Percentiles rank a stretch among this genome's conserved stretches.
These are phyloP conservation scores for Pezicula radicicola DNA, from an alignment of 2,329 filamentous ascomycete species.

Conservation along the genomic window DNA sequence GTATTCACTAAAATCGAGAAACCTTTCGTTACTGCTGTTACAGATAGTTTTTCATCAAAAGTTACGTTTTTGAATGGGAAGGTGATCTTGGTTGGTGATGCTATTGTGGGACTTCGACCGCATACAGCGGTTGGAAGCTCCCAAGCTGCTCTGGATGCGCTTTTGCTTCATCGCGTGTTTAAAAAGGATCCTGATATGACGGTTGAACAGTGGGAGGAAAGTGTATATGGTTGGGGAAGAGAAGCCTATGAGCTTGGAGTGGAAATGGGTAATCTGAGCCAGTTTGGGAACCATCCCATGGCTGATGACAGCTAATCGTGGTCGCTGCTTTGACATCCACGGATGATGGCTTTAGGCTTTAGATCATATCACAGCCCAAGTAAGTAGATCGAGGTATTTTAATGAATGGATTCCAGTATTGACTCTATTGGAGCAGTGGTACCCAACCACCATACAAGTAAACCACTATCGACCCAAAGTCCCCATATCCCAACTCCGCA, in stretches of 20 bases:
- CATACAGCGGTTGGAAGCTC: conserved; percentile 39
- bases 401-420: too few species aligned
- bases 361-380: too few species aligned
- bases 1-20: conserved; percentile 35
- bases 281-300: conserved; percentile 14
- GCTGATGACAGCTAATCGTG: neutral
- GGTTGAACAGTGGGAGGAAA: conserved; percentile 3
- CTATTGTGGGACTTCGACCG: conserved; percentile 38
- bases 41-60: conserved; percentile 32
- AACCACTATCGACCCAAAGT: too few species aligned
- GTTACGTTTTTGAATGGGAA: conserved; percentile 34
- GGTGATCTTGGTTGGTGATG: conserved; percentile 39
- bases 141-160: conserved; percentile 30
- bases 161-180: conserved; percentile 13
- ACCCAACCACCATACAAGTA: too few species aligned
- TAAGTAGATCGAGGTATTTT: too few species aligned
- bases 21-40: conserved; percentile 39
- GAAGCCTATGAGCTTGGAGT: neutral
- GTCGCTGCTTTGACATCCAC: too few species aligned
- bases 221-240: neutral
- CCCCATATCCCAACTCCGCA: too few species aligned
- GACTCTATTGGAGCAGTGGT: too few species aligned
- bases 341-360: too few species aligned
- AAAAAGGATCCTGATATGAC: conserved; percentile 8
- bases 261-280: conserved; percentile 12